Conservation (phyloP, 202 grass and related monocot genomes). For the Musa balbisiana region DNA sequence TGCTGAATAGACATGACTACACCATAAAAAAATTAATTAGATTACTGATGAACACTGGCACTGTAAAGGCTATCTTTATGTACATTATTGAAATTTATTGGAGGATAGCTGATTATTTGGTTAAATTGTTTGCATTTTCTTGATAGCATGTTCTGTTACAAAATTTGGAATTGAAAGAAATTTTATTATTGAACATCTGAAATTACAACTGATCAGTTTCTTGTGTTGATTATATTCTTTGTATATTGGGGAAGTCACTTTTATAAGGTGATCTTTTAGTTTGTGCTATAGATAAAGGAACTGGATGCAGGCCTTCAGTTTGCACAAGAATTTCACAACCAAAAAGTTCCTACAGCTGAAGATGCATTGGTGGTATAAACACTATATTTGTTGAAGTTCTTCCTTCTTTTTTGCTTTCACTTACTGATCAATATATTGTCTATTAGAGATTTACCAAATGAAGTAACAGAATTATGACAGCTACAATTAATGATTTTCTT, state of each 20-base stretch:
- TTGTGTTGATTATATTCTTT: background rate
- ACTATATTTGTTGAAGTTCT: background rate
- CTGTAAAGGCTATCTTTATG: background rate
- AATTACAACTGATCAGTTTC: background rate
- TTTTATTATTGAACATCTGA: background rate
- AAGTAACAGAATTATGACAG: background rate
- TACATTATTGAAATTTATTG: background rate
- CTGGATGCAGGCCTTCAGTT: slow-evolving; percentile 46
- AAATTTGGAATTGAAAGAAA: background rate
- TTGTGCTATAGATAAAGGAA: slow-evolving; percentile 59
- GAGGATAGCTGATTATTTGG: background rate
- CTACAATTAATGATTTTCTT: background rate
- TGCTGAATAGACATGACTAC: too few species aligned
- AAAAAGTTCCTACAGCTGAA: slow-evolving; percentile 47
- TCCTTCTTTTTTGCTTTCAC: background rate
- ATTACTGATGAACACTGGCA: background rate
- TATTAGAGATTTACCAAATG: background rate
- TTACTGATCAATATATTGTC: background rate
- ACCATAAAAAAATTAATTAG: background rate
- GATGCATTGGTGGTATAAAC: slow-evolving; percentile 52
- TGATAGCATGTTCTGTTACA: background rate
- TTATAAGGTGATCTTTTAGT: slow-evolving; percentile 34
- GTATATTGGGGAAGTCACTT: background rate
- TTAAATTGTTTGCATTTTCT: slow-evolving; percentile 2
- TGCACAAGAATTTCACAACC: slow-evolving; percentile 36